phyloP scores from a whole-genome alignment of 768 basidiomycete species.

The Cubamyces sp. region DNA sequence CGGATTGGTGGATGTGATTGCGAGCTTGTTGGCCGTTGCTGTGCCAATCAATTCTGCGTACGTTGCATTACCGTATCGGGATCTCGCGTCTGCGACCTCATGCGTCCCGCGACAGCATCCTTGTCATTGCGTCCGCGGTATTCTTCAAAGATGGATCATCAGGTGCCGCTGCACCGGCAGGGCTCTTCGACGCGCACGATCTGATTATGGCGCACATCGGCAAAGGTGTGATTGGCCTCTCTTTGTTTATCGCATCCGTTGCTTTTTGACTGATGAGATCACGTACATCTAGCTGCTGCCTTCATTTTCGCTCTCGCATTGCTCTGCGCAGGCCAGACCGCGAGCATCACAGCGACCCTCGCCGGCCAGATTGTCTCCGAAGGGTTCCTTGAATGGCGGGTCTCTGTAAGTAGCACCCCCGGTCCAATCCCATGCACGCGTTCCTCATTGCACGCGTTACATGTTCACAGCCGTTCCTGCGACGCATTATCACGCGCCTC shows the following conservation, averaged over 20 bases:
- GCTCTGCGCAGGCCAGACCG: constrained; percentile 87
- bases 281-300: constrained; percentile 61
- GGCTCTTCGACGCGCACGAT: constrained; percentile 82
- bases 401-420: constrained; percentile 55
- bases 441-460: neutral
- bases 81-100: neutral
- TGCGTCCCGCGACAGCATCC: constrained; percentile 57
- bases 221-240: constrained; percentile 47
- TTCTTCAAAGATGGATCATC: constrained; percentile 59
- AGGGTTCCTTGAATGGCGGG: constrained; percentile 86
- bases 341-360: constrained; percentile 86
- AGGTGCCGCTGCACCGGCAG: constrained; percentile 54
- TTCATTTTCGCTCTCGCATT: constrained; percentile 86
- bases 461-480: constrained; percentile 62
- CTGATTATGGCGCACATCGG: constrained; percentile 71
- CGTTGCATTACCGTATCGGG: constrained; percentile 8
- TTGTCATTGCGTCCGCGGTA: constrained; percentile 81
- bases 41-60: constrained; percentile 46
- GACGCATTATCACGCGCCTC: constrained; percentile 79
- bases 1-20: constrained; percentile 49
- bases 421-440: constrained; percentile 23
- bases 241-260: constrained; percentile 6
- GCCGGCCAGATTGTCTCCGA: constrained; percentile 91
- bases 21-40: constrained; percentile 81
- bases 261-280: constrained; percentile 12